Evolutionary conservation across 441 rosid genomes (phyloP), one percentile per base, ranked within the genome.

Genomic region (Gossypium armourianum): DNA sequence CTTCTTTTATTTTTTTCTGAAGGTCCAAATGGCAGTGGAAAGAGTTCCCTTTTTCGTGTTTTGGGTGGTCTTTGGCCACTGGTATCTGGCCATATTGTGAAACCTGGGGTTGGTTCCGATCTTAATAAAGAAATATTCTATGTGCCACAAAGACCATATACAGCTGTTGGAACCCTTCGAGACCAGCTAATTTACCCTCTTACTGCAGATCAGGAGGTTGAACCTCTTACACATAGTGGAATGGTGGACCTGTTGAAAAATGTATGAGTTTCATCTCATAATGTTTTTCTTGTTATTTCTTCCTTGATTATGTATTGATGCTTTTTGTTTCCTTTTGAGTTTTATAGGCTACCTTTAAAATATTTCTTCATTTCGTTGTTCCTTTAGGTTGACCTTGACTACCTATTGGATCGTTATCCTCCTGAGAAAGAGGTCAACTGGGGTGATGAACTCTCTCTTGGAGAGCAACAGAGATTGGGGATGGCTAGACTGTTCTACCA

Each of bases 1-100:
- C 15, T 49, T 24, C 29, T 67, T 36, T 71, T 74, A 49, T 62
- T 77, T 79, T 13, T 65, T 80, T 15, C 70, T 75, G 77, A 78
- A 96, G 99, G 99, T 81, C 99, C 99, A 61, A 96, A 96, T 80
- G 99, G 99, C 56, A 96, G 98, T 76, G 99, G 99, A 70, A 96
- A 96, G 84, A 96, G 99, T 83, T 96, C 99, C 16, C 99, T 96
- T 75, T 96, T 96, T 79, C 92, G 99, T 67, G 99, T 96, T 79
- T 82, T 96, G 72, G 98, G 99, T 78, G 99, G 99, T 68, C 90
- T 96, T 73, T 96, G 99, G 99, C 99, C 99, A 17, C 79, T 96
- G 73, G 90, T 91, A 19, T 85, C 97, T 71, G 99, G 99, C 63
- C 90, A 85, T 80, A 96, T 96, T 71, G 90, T 88, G 68, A 96